Evolutionary conservation across 371 early-diverging fungal species (phyloP).

Genomic region (Mortierella sp.): DNA sequence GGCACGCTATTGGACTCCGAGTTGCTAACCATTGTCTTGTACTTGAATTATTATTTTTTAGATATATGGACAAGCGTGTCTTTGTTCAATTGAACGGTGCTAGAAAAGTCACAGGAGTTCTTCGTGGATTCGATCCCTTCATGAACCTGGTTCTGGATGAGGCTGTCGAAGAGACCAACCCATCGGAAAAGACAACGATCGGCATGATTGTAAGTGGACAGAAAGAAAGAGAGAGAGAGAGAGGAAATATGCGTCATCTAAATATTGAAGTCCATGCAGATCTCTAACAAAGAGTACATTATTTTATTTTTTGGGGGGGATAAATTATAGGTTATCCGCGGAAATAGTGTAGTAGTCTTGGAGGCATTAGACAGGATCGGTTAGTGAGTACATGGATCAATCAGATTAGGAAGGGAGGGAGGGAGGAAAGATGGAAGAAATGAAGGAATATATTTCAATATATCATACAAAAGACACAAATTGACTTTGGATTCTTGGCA

Average conservation of each 20-base stretch:
- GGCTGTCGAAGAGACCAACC: constrained; percentile 85
- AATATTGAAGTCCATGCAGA: not conserved
- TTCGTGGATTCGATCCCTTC: constrained; percentile 98
- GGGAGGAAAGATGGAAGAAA: not conserved
- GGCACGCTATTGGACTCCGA: not conserved
- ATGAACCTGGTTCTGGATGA: constrained; percentile 99
- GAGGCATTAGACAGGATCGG: constrained; percentile 91
- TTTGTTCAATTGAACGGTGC: constrained; percentile 92
- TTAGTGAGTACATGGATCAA: constrained; percentile 28
- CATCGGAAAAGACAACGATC: constrained; percentile 77
- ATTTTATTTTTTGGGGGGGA: not conserved
- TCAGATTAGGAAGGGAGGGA: not conserved
- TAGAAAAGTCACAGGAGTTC: constrained; percentile 92
- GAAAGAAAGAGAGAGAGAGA: not conserved
- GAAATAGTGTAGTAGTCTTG: constrained; percentile 92
- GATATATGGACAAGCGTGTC: constrained; percentile 97
- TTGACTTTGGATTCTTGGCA: not conserved
- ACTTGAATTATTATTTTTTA: constrained; percentile 41
- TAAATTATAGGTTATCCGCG: constrained; percentile 85
- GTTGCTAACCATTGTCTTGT: not conserved
- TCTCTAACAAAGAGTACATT: not conserved
- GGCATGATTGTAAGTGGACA: constrained; percentile 86
- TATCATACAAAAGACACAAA: not conserved
- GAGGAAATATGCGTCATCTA: not conserved
- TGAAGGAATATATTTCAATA: not conserved